Evolutionary conservation across 208 protist species (phyloP).

Genomic region (Herpetomonas tarakana): DNA sequence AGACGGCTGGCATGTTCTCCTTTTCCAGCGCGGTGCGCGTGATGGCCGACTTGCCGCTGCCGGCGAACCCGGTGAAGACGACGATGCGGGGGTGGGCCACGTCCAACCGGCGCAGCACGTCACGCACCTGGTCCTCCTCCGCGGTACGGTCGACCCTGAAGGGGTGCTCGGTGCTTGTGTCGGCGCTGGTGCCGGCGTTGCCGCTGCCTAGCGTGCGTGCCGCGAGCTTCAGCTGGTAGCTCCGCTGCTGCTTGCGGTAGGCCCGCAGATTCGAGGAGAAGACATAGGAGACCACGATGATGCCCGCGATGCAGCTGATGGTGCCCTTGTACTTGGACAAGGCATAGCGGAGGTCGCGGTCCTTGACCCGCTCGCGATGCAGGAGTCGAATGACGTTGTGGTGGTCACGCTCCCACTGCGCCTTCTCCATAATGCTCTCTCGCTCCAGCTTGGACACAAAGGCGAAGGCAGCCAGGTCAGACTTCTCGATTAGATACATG

Average conservation of each 20-base stretch:
- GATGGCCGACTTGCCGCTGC: slow-evolving; percentile 53
- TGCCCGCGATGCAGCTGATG: slow-evolving; percentile 52
- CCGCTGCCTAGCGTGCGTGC: neutral
- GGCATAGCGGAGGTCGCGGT: slow-evolving; percentile 45
- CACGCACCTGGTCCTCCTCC: slow-evolving; percentile 30
- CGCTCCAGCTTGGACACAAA: slow-evolving; percentile 26
- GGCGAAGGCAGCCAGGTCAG: slow-evolving; percentile 45
- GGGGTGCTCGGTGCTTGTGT: slow-evolving; percentile 5
- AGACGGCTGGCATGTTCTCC: slow-evolving; percentile 54
- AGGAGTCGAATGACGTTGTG: slow-evolving; percentile 38
- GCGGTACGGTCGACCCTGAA: slow-evolving; percentile 17
- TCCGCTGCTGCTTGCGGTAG: slow-evolving; percentile 45
- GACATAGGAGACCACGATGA: slow-evolving; percentile 51
- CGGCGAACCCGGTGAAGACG: slow-evolving; percentile 54
- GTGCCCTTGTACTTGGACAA: slow-evolving; percentile 69
- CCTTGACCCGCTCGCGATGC: slow-evolving; percentile 51
- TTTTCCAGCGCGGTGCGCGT: slow-evolving; percentile 44
- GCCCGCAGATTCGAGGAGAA: slow-evolving; percentile 52
- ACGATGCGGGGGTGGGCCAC: slow-evolving; percentile 37
- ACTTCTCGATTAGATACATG: slow-evolving; percentile 70
- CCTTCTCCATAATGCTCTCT: slow-evolving; percentile 43
- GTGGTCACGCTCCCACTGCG: slow-evolving; percentile 63
- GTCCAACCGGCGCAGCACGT: slow-evolving; percentile 27
- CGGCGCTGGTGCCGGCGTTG: slow-evolving; percentile 1
- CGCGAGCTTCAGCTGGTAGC: slow-evolving; percentile 39